phyloP scores from a whole-genome alignment of 495 filamentous ascomycete genomes.

The Rhypophila decipiens region DNA sequence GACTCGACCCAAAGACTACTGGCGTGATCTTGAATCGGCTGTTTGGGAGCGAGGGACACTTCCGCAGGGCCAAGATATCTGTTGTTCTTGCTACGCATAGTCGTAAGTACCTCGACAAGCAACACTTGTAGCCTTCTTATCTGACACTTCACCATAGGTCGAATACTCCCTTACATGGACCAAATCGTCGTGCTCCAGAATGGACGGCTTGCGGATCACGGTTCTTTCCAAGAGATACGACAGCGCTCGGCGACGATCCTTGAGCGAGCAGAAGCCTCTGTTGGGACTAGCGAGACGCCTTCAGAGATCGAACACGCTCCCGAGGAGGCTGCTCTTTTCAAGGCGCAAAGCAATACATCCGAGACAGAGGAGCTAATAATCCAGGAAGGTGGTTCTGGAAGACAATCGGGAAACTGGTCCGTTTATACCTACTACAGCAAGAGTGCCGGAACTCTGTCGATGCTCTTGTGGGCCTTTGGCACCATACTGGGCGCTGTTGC shows the following conservation, averaged over 20 bases:
- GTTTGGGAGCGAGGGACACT: slow-evolving; percentile 20
- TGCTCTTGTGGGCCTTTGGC: neutral
- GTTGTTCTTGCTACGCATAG: slow-evolving; percentile 10
- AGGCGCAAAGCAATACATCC: no score
- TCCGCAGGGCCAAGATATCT: slow-evolving; percentile 8
- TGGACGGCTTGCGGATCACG: neutral
- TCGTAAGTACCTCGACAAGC: slow-evolving; percentile 9
- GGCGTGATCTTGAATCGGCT: slow-evolving; percentile 48
- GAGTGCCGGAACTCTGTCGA: neutral
- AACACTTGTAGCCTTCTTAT: neutral
- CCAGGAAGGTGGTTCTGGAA: neutral
- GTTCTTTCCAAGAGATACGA: neutral
- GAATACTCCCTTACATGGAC: neutral
- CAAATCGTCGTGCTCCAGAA: neutral
- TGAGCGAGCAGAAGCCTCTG: neutral
- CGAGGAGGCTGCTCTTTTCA: no score
- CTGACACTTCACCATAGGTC: neutral
- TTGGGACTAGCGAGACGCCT: neutral
- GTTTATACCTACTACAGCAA: slow-evolving; percentile 8
- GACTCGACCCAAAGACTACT: slow-evolving; percentile 52
- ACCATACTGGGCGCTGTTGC: neutral
- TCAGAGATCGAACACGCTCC: neutral
- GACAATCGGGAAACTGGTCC: slow-evolving; percentile 7
- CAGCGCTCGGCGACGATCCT: neutral
- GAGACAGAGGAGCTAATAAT: neutral